phyloP scores from a whole-genome alignment of 1,139 yeast species.

The Williopsis jadinii region DNA sequence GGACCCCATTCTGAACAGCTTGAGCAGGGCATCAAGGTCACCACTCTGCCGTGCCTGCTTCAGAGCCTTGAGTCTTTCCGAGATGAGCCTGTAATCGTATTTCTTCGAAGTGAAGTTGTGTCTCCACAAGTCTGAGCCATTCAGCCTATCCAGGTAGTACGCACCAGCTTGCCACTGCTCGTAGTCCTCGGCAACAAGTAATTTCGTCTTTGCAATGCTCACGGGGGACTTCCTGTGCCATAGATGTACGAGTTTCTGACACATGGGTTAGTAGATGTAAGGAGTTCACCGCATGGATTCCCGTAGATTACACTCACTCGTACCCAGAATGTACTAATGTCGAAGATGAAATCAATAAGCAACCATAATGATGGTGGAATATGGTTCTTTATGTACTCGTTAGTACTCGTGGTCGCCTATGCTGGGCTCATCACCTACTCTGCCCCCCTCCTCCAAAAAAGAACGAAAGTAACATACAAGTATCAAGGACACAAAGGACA shows the following conservation, averaged over 20 bases:
- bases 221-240: constrained; percentile 21
- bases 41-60: constrained; percentile 53
- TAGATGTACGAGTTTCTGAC: constrained; percentile 22
- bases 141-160: constrained; percentile 51
- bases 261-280: constrained; percentile 2
- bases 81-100: constrained; percentile 78
- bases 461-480: constrained; percentile 1
- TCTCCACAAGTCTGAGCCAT: constrained; percentile 76
- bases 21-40: constrained; percentile 55
- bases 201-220: constrained; percentile 17
- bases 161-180: constrained; percentile 60
- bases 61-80: constrained; percentile 61
- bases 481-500: constrained; percentile 8
- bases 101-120: constrained; percentile 76
- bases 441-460: too few relatives aligned
- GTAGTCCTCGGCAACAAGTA: constrained; percentile 33
- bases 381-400: constrained; percentile 32
- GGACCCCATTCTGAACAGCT: constrained; percentile 70
- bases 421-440: too few relatives aligned
- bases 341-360: constrained; percentile 50
- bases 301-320: constrained; percentile 10
- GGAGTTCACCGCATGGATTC: not conserved
- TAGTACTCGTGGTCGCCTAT: not conserved
- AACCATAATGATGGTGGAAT: constrained; percentile 60
- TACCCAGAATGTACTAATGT: constrained; percentile 56